Conservation (phyloP, 345 rosid genomes). For the Excoecaria agallocha region DNA sequence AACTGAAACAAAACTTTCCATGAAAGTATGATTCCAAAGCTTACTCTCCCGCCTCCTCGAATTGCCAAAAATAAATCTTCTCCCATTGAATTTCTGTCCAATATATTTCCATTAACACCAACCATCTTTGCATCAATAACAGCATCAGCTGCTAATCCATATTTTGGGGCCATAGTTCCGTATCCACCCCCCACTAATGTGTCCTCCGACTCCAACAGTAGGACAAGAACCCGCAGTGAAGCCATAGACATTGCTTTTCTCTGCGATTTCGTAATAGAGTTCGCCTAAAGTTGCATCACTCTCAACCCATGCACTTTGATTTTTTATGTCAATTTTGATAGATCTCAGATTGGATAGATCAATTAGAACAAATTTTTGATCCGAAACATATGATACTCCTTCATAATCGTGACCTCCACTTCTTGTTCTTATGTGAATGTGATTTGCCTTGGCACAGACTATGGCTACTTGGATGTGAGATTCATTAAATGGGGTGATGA, state of each 20-base stretch:
- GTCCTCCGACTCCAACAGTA: constrained; percentile 10
- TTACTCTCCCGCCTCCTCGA: constrained; percentile 20
- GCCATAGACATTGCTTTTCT: constrained; percentile 15
- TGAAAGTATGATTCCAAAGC: constrained; percentile 11
- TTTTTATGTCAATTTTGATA: constrained; percentile 11
- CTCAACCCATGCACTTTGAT: constrained; percentile 14
- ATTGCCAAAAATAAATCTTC: constrained; percentile 24
- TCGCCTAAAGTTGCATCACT: constrained; percentile 16
- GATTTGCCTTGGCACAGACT: constrained; percentile 2
- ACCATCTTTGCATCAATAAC: constrained; percentile 16
- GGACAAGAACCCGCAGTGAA: constrained; percentile 14
- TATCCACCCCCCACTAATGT: constrained; percentile 21
- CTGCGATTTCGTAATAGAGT: constrained; percentile 11
- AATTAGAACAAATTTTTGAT: constrained; percentile 5
- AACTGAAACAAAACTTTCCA: constrained; percentile 24
- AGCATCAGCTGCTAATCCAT: constrained; percentile 11
- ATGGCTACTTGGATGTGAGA: constrained; percentile 13
- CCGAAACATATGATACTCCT: constrained; percentile 15
- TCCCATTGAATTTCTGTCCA: constrained; percentile 18
- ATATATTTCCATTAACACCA: constrained; percentile 12
- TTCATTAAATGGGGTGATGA: constrained; percentile 10
- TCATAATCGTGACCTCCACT: constrained; percentile 24
- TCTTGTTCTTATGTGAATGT: constrained; percentile 1
- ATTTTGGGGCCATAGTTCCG: constrained; percentile 7
- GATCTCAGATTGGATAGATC: constrained; percentile 4